Percentiles rank a stretch among this genome's conserved stretches.
These are phyloP conservation scores for Penicillium herquei DNA, from an alignment of 495 filamentous ascomycete genomes.

Conservation along the genomic window DNA sequence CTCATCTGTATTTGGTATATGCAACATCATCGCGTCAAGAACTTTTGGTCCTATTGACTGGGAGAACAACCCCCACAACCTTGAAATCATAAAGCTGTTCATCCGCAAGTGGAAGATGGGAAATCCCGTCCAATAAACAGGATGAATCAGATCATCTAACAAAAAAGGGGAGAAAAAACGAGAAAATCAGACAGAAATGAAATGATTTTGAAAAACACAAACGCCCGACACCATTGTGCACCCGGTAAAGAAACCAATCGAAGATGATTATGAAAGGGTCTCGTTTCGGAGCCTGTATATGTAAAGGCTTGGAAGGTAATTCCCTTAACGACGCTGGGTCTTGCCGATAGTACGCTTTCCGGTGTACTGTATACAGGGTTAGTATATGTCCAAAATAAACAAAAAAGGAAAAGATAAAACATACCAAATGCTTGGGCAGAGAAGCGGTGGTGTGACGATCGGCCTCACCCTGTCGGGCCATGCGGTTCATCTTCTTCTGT, in stretches of 20 bases:
- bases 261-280: constrained; percentile 36
- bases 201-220: constrained; percentile 12
- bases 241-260: constrained; percentile 34
- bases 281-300: constrained; percentile 25
- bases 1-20: constrained; percentile 26
- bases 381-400: constrained; percentile 11
- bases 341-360: constrained; percentile 61
- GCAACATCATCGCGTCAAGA: constrained; percentile 33
- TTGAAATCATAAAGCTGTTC: constrained; percentile 17
- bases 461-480: constrained; percentile 93
- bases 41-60: constrained; percentile 32
- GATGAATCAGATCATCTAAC: constrained; percentile 5
- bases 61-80: constrained; percentile 17
- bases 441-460: constrained; percentile 84
- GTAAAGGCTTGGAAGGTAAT: constrained; percentile 2
- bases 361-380: constrained; percentile 42
- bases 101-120: constrained; percentile 13
- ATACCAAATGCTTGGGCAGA: constrained; percentile 88
- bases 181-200: constrained; percentile 7
- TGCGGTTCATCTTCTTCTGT: constrained; percentile 98
- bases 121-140: constrained; percentile 2
- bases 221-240: constrained; percentile 38
- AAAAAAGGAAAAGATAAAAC: constrained; percentile 26
- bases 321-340: constrained; percentile 53
- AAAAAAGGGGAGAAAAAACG: constrained; percentile 1